phyloP scores from a whole-genome alignment of 805 yeast species.

The Scheffersomyces coipomensis region DNA sequence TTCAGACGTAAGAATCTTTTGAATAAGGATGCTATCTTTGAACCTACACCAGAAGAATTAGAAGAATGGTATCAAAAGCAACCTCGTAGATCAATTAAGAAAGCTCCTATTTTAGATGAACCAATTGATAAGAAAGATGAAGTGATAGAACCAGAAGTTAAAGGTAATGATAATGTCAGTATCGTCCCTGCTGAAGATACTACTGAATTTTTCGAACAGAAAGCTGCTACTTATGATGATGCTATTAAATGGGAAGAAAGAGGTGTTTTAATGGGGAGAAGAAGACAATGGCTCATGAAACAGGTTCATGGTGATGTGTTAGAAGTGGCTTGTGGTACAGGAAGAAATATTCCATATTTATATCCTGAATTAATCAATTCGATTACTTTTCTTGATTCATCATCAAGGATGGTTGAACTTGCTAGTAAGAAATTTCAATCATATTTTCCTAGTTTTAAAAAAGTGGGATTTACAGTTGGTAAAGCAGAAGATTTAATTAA shows the following conservation, averaged over 20 bases:
- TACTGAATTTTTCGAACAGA: slow-evolving; percentile 69
- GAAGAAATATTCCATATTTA: slow-evolving; percentile 81
- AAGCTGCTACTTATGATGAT: slow-evolving; percentile 79
- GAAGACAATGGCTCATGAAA: slow-evolving; percentile 77
- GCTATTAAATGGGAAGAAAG: slow-evolving; percentile 76
- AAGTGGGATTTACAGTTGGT: slow-evolving; percentile 87
- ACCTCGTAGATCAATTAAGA: slow-evolving; percentile 19
- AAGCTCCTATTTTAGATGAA: slow-evolving; percentile 21
- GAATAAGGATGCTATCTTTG: slow-evolving; percentile 31
- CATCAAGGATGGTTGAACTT: slow-evolving; percentile 80
- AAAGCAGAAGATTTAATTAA: slow-evolving; percentile 77
- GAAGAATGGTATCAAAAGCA: slow-evolving; percentile 41
- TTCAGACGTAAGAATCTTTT: slow-evolving; percentile 38
- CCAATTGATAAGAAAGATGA: slow-evolving; percentile 10
- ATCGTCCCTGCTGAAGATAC: slow-evolving; percentile 78
- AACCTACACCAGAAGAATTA: slow-evolving; percentile 41
- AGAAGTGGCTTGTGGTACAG: slow-evolving; percentile 96
- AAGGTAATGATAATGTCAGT: slow-evolving; percentile 37
- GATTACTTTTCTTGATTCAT: slow-evolving; percentile 82
- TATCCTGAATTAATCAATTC: slow-evolving; percentile 61
- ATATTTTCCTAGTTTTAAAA: slow-evolving; percentile 61
- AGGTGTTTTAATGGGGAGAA: slow-evolving; percentile 55
- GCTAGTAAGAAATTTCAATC: slow-evolving; percentile 72
- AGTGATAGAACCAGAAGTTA: slow-evolving; percentile 16
- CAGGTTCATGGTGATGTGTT: slow-evolving; percentile 84